Conservation (phyloP, 1,284 basidiomycete genomes). For the Ceratobasidium theobromae region DNA sequence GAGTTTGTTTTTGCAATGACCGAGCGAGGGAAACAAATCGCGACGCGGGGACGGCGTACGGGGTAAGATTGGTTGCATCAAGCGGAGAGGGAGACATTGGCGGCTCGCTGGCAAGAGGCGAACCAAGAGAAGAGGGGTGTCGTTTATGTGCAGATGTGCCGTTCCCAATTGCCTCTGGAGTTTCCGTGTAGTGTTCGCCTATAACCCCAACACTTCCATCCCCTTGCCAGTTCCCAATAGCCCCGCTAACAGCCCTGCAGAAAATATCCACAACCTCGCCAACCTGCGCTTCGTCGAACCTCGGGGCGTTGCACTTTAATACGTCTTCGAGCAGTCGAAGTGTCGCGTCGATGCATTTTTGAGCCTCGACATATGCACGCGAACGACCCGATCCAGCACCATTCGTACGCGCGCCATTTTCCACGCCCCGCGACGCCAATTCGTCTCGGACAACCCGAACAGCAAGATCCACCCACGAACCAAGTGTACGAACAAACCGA, state of each 20-base stretch:
- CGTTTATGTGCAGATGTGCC: neutral
- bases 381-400: neutral
- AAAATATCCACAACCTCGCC: conserved; percentile 1
- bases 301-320: conserved; percentile 9
- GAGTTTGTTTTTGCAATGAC: conserved; percentile 9
- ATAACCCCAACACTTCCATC: neutral
- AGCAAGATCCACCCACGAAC: neutral
- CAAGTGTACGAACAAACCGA: neutral
- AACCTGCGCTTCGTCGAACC: conserved; percentile 12
- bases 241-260: conserved; percentile 5
- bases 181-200: neutral
- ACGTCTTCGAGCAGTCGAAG: conserved; percentile 9
- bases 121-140: neutral
- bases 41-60: conserved; percentile 16
- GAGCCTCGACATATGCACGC: conserved; percentile 1
- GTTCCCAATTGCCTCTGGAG: neutral
- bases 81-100: neutral
- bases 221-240: neutral
- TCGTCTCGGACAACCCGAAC: neutral
- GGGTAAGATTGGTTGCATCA: neutral
- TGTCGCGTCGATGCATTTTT: conserved; percentile 21
- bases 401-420: neutral
- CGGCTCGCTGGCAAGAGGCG: conserved; percentile 7
- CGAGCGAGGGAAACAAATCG: conserved; percentile 20
- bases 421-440: neutral